Conservation (phyloP, 768 basidiomycete species). For the Tephrocybe sp. region DNA sequence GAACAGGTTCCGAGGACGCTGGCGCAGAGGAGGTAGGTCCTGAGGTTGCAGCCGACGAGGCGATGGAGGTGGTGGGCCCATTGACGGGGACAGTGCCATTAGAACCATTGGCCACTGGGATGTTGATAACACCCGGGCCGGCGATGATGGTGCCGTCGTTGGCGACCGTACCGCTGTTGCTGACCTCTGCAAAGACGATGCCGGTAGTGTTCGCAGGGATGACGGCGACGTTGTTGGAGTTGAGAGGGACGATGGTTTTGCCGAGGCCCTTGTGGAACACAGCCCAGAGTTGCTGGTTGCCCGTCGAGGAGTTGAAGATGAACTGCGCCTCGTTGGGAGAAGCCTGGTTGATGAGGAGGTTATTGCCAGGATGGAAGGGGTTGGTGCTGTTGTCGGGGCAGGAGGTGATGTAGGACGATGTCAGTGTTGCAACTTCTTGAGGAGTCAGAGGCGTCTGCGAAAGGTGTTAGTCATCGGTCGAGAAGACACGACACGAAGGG, state of each 20-base stretch:
- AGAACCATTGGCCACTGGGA: slow-evolving; percentile 8
- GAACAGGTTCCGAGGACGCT: background rate
- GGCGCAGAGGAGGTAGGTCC: background rate
- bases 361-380: slow-evolving; percentile 42
- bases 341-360: slow-evolving; percentile 28
- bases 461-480: background rate
- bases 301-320: slow-evolving; percentile 18
- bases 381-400: slow-evolving; percentile 50
- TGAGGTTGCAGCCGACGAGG: background rate
- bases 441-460: slow-evolving; percentile 20
- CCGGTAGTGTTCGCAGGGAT: slow-evolving; percentile 14
- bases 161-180: slow-evolving; percentile 9
- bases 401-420: slow-evolving; percentile 37
- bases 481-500: too few species aligned
- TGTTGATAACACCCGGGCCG: slow-evolving; percentile 12
- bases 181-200: slow-evolving; percentile 11
- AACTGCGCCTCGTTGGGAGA: slow-evolving; percentile 28
- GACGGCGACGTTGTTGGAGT: slow-evolving; percentile 5
- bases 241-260: slow-evolving; percentile 14
- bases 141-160: slow-evolving; percentile 10
- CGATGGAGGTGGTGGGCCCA: slow-evolving; percentile 2
- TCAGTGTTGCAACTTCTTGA: slow-evolving; percentile 25
- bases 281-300: slow-evolving; percentile 27
- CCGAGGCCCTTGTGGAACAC: slow-evolving; percentile 44
- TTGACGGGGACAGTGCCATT: slow-evolving; percentile 1